Conservation (phyloP, 2,329 filamentous ascomycete species). For the Paramyrothecium sp. region DNA sequence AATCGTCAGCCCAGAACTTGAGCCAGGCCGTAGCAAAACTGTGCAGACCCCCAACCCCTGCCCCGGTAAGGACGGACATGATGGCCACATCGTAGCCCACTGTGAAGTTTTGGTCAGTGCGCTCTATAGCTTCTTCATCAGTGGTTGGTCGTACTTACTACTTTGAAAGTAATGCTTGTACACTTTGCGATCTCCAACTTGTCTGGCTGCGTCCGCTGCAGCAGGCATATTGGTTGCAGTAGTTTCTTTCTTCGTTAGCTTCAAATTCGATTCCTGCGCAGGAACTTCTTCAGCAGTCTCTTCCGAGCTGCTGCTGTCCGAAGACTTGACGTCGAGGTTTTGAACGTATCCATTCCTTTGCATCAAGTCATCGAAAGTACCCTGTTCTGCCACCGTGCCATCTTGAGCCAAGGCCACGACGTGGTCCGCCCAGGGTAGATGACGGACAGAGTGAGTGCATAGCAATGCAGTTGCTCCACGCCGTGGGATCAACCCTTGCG, state of each 20-base stretch:
- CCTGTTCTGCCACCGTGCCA: slow-evolving; percentile 42
- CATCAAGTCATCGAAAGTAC: slow-evolving; percentile 20
- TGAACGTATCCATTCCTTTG: slow-evolving; percentile 35
- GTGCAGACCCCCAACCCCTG: slow-evolving; percentile 21
- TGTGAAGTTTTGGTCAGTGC: neutral
- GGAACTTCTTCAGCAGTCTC: too few relatives aligned
- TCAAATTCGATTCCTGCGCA: neutral
- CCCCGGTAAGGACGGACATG: slow-evolving; percentile 15
- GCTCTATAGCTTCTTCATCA: neutral
- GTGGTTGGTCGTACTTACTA: neutral
- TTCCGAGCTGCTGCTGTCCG: neutral
- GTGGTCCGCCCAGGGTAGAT: slow-evolving; percentile 37
- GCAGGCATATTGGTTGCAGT: neutral
- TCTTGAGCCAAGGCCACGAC: slow-evolving; percentile 43
- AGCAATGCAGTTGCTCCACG: slow-evolving; percentile 40
- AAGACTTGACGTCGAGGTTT: slow-evolving; percentile 30
- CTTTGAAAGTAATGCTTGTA: slow-evolving; percentile 33
- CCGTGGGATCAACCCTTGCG: slow-evolving; percentile 34
- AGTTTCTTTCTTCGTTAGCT: neutral
- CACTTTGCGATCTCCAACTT: slow-evolving; percentile 27
- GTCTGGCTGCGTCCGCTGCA: slow-evolving; percentile 18
- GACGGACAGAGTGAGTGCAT: slow-evolving; percentile 28
- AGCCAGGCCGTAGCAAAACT: slow-evolving; percentile 37
- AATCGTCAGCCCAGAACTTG: slow-evolving; percentile 36
- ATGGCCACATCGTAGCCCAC: slow-evolving; percentile 16